Evolutionary conservation across 75 land plant genomes (phyloP), one percentile per base, ranked within the genome.

Genomic region (Sequoia sempervirens): DNA sequence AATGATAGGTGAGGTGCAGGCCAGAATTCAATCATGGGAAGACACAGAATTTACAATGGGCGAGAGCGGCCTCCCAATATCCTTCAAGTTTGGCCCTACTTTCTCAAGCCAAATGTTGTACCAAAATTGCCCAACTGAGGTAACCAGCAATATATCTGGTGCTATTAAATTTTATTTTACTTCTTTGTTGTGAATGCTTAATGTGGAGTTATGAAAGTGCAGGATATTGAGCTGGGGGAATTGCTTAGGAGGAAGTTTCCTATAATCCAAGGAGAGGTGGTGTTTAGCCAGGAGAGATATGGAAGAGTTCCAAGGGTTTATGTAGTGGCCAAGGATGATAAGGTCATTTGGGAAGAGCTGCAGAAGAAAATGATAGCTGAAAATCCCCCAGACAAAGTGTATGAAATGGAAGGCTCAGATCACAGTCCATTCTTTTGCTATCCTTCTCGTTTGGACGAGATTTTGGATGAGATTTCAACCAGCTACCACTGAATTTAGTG

Each of bases 341-440:
- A 54, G 40, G 8, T 36, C 14, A 84, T 93, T 23, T n/a, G 66
- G n/a, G 69, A 41, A 26, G 76, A 82, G 1, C 75, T 84, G 38
- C 90, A 88, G 82, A 79, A 50, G 15, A 82, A 86, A 89, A 72
- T 85, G 84, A 84, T 92, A 7, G 84, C 82, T 18, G 81, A 86
- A 12, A 69, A 32, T 47, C 81, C 82, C 2, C 82, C 78, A 10
- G 47, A 54, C 0, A 87, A 79, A 36, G 90, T 90, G 56, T 88
- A 78, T 40, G 89, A 84, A 81, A 80, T 92, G 9, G 56, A 90
- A 5, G 85, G 84, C 9, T 86, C 92, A 2, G 94, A 92, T 86
- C 95, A 94, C 70, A 81, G 87, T 84, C 82, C 91, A 18, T 90
- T 92, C 90, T 69, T 92, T 50, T 89, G 90, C 2, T 74, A 81